Percentiles rank a stretch among this genome's conserved stretches.
Conservation (phyloP, 192 early-diverging fungal species). For the Chytriomyces sp. region DNA sequence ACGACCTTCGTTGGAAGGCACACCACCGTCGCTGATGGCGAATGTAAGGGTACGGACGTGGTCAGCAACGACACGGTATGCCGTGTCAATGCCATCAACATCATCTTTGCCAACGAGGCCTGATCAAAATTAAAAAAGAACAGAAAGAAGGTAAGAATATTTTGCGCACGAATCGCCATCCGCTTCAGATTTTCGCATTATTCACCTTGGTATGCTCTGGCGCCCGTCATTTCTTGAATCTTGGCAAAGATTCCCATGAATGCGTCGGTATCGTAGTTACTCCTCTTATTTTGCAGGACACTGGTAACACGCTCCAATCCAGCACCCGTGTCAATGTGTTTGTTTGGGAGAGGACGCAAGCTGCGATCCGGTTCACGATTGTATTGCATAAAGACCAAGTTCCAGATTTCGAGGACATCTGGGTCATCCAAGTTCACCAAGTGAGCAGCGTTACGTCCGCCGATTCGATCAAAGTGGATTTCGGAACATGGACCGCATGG, state of each 20-base stretch:
- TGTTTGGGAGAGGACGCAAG: conserved; percentile 87
- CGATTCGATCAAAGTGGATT: conserved; percentile 97
- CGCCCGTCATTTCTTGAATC: conserved; percentile 88
- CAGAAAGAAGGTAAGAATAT: neutral
- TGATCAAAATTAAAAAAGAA: neutral
- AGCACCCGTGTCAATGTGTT: conserved; percentile 98
- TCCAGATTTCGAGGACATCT: conserved; percentile 98
- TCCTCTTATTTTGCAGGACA: conserved; percentile 88
- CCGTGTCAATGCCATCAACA: conserved; percentile 94
- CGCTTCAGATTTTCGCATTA: neutral
- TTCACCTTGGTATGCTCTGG: conserved; percentile 81
- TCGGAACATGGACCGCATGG: conserved; percentile 98
- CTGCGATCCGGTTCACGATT: conserved; percentile 92
- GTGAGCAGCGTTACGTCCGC: conserved; percentile 83
- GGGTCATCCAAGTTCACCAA: conserved; percentile 98
- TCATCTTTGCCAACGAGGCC: conserved; percentile 81
- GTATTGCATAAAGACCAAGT: conserved; percentile 98
- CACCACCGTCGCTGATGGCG: conserved; percentile 93
- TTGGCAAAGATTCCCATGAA: conserved; percentile 80
- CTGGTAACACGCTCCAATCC: conserved; percentile 95
- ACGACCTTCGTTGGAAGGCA: conserved; percentile 97
- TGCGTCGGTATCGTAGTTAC: conserved; percentile 98
- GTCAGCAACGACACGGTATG: conserved; percentile 98
- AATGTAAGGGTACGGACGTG: conserved; percentile 96
- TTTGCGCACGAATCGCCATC: too few relatives aligned